Evolutionary conservation across 2,329 filamentous ascomycete species (phyloP), one percentile per base, ranked within the genome.

Genomic region (Penicillium olsonii): DNA sequence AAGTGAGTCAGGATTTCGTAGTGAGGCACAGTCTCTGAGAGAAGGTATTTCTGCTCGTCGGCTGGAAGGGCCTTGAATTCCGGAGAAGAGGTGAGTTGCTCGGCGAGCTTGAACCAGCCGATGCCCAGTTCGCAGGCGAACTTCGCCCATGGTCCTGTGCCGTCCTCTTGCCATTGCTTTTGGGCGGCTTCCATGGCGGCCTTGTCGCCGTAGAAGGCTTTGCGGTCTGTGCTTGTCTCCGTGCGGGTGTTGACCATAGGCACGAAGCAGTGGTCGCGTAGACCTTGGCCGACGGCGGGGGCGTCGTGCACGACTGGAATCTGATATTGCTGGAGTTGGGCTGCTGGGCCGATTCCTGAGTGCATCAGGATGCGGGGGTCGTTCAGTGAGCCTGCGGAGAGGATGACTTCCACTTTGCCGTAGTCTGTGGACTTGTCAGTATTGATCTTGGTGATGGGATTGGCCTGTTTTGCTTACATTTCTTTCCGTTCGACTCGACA

Each of bases 1-100:
- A 77, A 74, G 52, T 80, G 76, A 1, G 74, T 77, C 9, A 78
- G 52, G 11, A 85, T 61, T 55, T 87, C 84, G 57, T 76, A 84
- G 45, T 80, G 75, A 0, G 84, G 84, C 1, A 86, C 72, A 0
- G 78, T 82, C 10, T 75, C 71, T 19, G 71, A 70, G 29, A 61
- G 62, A 0, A 87, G 63, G 52, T 74, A 78, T 0, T 64, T 59
- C 58, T 80, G 74, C 18, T 75, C 69, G 0, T 69, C 52, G 0
- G 55, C 49, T 0, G 80, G 75, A 0, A 87, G 70, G 0, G 66
- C 73, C 34, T 75, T 63, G 60, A 83, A 84, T 56, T 85, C 79
- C 0, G 72, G 56, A 0, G 71, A 73, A 2, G 65, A 50, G 1
- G 65, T 57, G 1, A 83, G 57, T 2, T 62, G 57, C 4, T 75